Conservation (phyloP, 1,139 yeast genomes). For the Blastobotrys apis region DNA sequence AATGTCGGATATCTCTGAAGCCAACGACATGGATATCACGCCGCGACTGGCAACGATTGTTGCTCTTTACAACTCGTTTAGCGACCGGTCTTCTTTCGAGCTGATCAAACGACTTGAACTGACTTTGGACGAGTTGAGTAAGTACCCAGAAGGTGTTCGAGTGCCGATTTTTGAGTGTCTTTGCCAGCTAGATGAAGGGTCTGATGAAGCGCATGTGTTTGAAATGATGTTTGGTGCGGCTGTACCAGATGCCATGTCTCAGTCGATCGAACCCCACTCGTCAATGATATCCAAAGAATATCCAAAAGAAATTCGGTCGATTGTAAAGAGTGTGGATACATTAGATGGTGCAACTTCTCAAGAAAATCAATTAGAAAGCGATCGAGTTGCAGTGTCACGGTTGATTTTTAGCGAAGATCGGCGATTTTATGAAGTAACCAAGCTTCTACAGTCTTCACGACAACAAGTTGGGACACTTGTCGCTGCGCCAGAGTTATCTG, state of each 20-base stretch:
- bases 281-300: conserved; percentile 16
- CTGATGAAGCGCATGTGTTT: conserved; percentile 5
- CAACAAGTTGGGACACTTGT: conserved; percentile 47
- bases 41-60: conserved; percentile 4
- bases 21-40: conserved; percentile 2
- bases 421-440: conserved; percentile 72
- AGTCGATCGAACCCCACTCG: neutral
- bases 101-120: conserved; percentile 39
- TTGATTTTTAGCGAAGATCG: conserved; percentile 74
- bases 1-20: conserved; percentile 40
- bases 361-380: conserved; percentile 68
- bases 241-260: neutral
- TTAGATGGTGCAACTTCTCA: conserved; percentile 46
- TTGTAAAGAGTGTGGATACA: conserved; percentile 30
- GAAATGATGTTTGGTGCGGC: neutral
- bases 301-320: conserved; percentile 46
- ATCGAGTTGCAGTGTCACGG: conserved; percentile 59
- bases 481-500: conserved; percentile 42
- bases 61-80: conserved; percentile 8
- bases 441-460: conserved; percentile 64
- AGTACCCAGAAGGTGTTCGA: conserved; percentile 68
- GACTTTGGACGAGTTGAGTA: conserved; percentile 51
- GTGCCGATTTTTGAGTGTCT: conserved; percentile 41
- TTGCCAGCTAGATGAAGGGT: conserved; percentile 1
- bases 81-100: neutral